These are phyloP conservation scores for Calophaca sinica DNA, from an alignment of 306 rosid species.

Conservation along the genomic window DNA sequence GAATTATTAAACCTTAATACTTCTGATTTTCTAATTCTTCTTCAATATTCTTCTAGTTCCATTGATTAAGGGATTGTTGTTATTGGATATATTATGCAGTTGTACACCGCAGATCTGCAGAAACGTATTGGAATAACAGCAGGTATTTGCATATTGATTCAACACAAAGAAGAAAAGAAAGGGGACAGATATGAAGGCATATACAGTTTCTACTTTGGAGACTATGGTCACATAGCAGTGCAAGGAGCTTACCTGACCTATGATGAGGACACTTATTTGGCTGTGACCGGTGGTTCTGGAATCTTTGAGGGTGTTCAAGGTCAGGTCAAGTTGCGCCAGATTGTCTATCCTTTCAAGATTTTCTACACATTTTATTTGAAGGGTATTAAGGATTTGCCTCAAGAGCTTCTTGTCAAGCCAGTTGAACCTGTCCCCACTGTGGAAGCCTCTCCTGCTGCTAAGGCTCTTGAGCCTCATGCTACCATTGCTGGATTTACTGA, in stretches of 20 bases:
- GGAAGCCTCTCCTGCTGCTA: not conserved
- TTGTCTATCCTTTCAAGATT: conserved; percentile 63
- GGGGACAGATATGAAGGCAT: not conserved
- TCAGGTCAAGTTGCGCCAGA: conserved; percentile 60
- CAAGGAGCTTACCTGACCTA: not conserved
- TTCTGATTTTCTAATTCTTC: too few species aligned
- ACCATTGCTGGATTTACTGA: conserved; percentile 52
- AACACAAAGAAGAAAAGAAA: not conserved
- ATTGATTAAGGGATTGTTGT: too few species aligned
- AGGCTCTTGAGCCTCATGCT: conserved; percentile 49
- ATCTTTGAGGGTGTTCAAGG: conserved; percentile 62
- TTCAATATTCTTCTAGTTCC: too few species aligned
- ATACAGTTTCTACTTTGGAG: not conserved
- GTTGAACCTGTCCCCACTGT: conserved; percentile 53
- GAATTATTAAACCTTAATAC: too few species aligned
- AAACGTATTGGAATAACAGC: not conserved
- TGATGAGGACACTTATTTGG: not conserved
- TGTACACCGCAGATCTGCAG: not conserved
- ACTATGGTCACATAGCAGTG: not conserved
- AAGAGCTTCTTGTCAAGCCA: conserved; percentile 49
- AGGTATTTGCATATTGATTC: not conserved
- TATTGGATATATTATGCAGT: not conserved
- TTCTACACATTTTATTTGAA: conserved; percentile 64
- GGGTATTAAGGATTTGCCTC: conserved; percentile 61
- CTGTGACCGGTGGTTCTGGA: conserved; percentile 70